Evolutionary conservation across 768 basidiomycete genomes (phyloP), one percentile per base, ranked within the genome.

Genomic region (Grammothele lineata): DNA sequence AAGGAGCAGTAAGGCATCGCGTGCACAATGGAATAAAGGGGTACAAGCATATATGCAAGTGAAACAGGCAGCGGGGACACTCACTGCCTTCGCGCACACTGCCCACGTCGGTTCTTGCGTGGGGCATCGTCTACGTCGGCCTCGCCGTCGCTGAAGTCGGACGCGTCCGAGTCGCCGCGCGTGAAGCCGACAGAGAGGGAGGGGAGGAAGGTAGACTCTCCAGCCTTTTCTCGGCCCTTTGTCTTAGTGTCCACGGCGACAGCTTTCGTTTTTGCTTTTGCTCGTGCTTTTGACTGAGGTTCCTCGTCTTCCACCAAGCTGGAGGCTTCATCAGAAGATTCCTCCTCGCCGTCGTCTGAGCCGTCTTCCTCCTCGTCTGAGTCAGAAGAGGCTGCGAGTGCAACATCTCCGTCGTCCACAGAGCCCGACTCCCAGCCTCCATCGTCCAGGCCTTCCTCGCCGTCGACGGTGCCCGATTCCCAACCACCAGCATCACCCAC

Each of bases 81-180:
- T 77, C 65, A 96, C 96, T 88, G 89, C 69, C 86, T 75, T 50
- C 96, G 74, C n/a, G 95, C 95, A 40, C 93, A 70, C 64, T 99
- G 96, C 24, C 95, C 96, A 32, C 93, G 75, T 45, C 95, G 70
- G 57, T 99, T 97, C 71, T 83, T 84, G 38, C 72, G 66, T 1
- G 61, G 65, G 21, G 70, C 70, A 19, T 70, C 73, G 23, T 70
- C 74, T 27, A 67, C 70, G n/a, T n/a, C n/a, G n/a, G n/a, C n/a
- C 54, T 85, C 88, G 18, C 66, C 72, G 50, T 87, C 85, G 60
- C 85, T 81, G 51, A 80, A 73, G 57, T 95, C 92, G 21, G 85
- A 87, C 45, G 80, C 86, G 51, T 81, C 82, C 17, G 86, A 87
- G 40, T 83, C 82, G 12, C 89, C 92, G 38, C 79, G 78, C 34